Percentiles rank a stretch among this genome's conserved stretches.
These are phyloP conservation scores for Pestalotiopsis sp. DNA, from an alignment of 2,329 filamentous ascomycete genomes.

Conservation along the genomic window DNA sequence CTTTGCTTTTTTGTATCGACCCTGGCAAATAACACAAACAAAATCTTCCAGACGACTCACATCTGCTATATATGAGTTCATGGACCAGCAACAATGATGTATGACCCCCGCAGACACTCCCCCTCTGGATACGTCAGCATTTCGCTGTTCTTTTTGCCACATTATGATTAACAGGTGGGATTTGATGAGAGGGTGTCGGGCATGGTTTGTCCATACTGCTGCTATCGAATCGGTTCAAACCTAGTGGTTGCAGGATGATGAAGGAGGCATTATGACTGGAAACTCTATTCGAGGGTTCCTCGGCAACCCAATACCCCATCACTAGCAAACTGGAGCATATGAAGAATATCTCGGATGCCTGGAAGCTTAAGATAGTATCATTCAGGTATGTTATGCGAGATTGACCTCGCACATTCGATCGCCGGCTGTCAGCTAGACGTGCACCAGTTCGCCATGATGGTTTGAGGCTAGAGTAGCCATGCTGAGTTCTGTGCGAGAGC, in stretches of 20 bases:
- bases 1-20: not conserved
- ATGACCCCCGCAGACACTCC: not conserved
- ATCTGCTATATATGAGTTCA: not conserved
- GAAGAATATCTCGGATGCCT: not conserved
- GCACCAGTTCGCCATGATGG: not conserved
- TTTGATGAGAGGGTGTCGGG: not conserved
- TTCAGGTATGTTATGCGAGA: not conserved
- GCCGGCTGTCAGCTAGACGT: not conserved
- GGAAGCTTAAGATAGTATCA: constrained; percentile 7
- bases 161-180: not conserved
- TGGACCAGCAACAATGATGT: not conserved
- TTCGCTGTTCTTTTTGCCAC: not conserved
- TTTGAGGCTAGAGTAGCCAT: not conserved
- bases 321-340: not conserved
- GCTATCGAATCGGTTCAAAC: not conserved
- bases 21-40: too few species aligned
- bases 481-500: not conserved
- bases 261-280: not conserved
- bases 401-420: not conserved
- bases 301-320: not conserved
- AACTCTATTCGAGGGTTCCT: not conserved
- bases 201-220: not conserved
- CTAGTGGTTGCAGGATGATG: not conserved
- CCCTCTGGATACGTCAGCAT: not conserved
- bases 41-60: not conserved